phyloP scores from a whole-genome alignment of 2,329 filamentous ascomycete genomes.

The Whalleya microplaca region DNA sequence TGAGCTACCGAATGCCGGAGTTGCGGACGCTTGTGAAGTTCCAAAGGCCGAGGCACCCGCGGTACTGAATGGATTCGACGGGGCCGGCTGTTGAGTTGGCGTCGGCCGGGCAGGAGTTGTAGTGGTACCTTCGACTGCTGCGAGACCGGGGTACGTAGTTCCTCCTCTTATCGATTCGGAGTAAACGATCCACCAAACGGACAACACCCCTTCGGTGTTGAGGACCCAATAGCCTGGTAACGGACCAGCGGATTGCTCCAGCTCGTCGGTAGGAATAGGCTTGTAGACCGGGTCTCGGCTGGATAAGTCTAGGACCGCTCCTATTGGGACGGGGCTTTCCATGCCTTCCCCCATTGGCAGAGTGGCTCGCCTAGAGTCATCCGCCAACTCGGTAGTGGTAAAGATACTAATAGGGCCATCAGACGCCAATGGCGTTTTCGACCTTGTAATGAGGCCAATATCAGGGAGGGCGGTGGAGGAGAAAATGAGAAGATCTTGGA shows the following conservation, averaged over 20 bases:
- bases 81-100: slow-evolving; percentile 40
- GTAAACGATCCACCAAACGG: slow-evolving; percentile 91
- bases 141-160: slow-evolving; percentile 73
- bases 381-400: slow-evolving; percentile 70
- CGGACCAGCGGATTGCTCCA: slow-evolving; percentile 77
- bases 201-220: slow-evolving; percentile 85
- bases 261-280: slow-evolving; percentile 77
- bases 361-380: slow-evolving; percentile 75
- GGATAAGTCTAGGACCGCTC: slow-evolving; percentile 82
- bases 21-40: slow-evolving; percentile 37
- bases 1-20: slow-evolving; percentile 52
- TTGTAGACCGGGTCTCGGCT: slow-evolving; percentile 76
- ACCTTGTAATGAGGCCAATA: slow-evolving; percentile 76
- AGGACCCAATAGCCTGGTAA: slow-evolving; percentile 83
- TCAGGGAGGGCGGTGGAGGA: slow-evolving; percentile 80
- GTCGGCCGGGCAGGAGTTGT: slow-evolving; percentile 36
- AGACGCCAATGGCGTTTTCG: slow-evolving; percentile 67
- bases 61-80: slow-evolving; percentile 26
- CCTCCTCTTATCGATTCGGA: slow-evolving; percentile 79
- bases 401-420: slow-evolving; percentile 70
- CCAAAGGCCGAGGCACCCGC: slow-evolving; percentile 47
- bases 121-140: slow-evolving; percentile 46
- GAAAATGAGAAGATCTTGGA: slow-evolving; percentile 82
- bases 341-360: slow-evolving; percentile 71
- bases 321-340: slow-evolving; percentile 77